Conservation (phyloP, 2,329 filamentous ascomycete genomes). For the Setomelanomma holmii region DNA sequence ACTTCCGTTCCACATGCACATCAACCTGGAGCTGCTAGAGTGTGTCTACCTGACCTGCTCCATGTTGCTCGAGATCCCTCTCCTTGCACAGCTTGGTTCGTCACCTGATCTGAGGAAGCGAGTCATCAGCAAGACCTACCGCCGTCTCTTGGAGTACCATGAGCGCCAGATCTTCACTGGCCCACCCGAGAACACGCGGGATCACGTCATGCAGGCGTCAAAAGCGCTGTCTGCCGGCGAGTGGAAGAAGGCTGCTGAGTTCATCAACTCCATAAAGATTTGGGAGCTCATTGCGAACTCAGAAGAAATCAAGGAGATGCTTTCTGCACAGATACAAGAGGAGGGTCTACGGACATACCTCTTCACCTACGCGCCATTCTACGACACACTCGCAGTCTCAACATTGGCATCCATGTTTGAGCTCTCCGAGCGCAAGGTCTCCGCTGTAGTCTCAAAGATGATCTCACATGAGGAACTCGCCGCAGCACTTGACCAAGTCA, state of each 20-base stretch:
- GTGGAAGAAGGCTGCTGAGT: conserved; percentile 95
- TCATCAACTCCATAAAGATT: conserved; percentile 98
- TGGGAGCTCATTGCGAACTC: conserved; percentile 97
- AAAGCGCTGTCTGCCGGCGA: conserved; percentile 96
- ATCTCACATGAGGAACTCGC: conserved; percentile 98
- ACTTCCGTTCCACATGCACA: conserved; percentile 99
- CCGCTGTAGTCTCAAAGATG: conserved; percentile 98
- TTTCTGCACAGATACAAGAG: conserved; percentile 97
- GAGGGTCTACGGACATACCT: conserved; percentile 98
- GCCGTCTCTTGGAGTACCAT: conserved; percentile 98
- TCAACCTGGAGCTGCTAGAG: conserved; percentile 97
- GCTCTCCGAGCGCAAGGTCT: conserved; percentile 85
- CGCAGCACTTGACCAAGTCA: conserved; percentile 96
- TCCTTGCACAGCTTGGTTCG: conserved; percentile 94
- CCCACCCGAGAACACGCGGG: conserved; percentile 96
- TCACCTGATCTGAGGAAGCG: conserved; percentile 97
- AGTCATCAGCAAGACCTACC: conserved; percentile 98
- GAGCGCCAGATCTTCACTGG: conserved; percentile 99
- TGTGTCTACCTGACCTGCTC: conserved; percentile 98
- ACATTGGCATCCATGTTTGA: conserved; percentile 96
- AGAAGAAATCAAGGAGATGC: conserved; percentile 95
- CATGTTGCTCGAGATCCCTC: conserved; percentile 98
- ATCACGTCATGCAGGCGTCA: conserved; percentile 99
- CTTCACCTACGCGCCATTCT: conserved; percentile 99
- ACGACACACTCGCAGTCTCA: conserved; percentile 89